Evolutionary conservation across 164 flowering plant species (phyloP).

Genomic region (Annona squamosa): DNA sequence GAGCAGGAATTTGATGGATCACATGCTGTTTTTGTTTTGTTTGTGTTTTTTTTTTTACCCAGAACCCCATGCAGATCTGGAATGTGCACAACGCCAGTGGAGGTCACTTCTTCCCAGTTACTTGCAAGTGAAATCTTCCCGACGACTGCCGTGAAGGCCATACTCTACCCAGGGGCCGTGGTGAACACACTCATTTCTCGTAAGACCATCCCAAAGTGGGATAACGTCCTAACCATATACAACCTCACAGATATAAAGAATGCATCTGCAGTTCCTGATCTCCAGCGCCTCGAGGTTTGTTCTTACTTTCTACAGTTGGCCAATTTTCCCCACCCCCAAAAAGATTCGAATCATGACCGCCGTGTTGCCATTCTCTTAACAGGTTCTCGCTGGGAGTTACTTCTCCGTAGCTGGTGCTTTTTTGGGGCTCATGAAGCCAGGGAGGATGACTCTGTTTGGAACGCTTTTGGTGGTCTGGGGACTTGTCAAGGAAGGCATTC

Average conservation of each 20-base stretch:
- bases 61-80: constrained; percentile 85
- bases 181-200: constrained; percentile 41
- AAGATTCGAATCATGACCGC: not conserved
- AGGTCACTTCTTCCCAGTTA: constrained; percentile 77
- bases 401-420: constrained; percentile 85
- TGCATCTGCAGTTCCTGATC: constrained; percentile 62
- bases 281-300: constrained; percentile 89
- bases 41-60: constrained; percentile 10
- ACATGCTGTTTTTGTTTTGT: too few species aligned
- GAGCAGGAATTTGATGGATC: not conserved
- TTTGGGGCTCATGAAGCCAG: constrained; percentile 66
- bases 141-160: constrained; percentile 49
- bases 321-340: not conserved
- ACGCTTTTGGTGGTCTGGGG: constrained; percentile 87
- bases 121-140: constrained; percentile 81
- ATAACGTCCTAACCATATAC: constrained; percentile 48
- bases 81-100: constrained; percentile 62
- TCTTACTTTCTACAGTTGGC: constrained; percentile 12
- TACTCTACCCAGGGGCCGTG: constrained; percentile 78
- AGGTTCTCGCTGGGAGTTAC: constrained; percentile 98
- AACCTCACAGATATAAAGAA: constrained; percentile 70
- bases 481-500: constrained; percentile 84
- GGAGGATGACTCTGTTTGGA: constrained; percentile 95
- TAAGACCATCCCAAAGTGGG: constrained; percentile 73
- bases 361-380: constrained; percentile 5